phyloP scores from a whole-genome alignment of 371 early-diverging fungal species.

The Mucor circinelloides region DNA sequence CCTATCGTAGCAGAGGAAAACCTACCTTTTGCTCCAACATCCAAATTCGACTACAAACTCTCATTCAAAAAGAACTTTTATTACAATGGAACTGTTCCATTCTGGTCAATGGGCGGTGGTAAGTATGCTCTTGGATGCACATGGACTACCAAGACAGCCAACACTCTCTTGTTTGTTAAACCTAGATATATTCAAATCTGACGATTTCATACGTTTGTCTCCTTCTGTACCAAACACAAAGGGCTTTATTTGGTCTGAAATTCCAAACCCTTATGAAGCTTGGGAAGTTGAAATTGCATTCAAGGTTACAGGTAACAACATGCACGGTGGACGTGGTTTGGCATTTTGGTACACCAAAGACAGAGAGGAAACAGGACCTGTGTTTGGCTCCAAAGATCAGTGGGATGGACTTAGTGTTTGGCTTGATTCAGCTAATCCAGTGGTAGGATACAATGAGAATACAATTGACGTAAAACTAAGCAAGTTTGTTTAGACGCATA shows the following conservation, averaged over 20 bases:
- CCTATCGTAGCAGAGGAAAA: conserved; percentile 22
- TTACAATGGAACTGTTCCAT: conserved; percentile 58
- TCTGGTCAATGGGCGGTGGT: conserved; percentile 59
- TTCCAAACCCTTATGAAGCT: conserved; percentile 68
- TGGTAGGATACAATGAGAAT: conserved; percentile 30
- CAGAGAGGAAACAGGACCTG: conserved; percentile 59
- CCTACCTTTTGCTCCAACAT: conserved; percentile 23
- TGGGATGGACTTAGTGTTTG: conserved; percentile 76
- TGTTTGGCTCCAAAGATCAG: conserved; percentile 72
- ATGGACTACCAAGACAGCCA: no score
- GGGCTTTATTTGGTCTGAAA: conserved; percentile 74
- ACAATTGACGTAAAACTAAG: background rate
- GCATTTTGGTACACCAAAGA: conserved; percentile 87
- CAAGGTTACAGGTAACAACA: conserved; percentile 62
- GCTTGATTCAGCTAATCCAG: conserved; percentile 68
- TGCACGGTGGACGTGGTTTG: conserved; percentile 80
- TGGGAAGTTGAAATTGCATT: conserved; percentile 79
- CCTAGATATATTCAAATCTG: conserved; percentile 62
- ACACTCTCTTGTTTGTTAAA: background rate
- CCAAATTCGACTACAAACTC: conserved; percentile 65
- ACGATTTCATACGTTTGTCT: conserved; percentile 70
- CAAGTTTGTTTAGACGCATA: conserved; percentile 39
- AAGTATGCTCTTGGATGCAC: no score
- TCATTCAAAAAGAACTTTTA: conserved; percentile 68
- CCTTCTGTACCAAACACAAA: conserved; percentile 64